A percentile compares a stretch with the other conserved stretches of the same genome.
phyloP scores from a whole-genome alignment of 257 asterid species.

The Nicotiana undulata region DNA sequence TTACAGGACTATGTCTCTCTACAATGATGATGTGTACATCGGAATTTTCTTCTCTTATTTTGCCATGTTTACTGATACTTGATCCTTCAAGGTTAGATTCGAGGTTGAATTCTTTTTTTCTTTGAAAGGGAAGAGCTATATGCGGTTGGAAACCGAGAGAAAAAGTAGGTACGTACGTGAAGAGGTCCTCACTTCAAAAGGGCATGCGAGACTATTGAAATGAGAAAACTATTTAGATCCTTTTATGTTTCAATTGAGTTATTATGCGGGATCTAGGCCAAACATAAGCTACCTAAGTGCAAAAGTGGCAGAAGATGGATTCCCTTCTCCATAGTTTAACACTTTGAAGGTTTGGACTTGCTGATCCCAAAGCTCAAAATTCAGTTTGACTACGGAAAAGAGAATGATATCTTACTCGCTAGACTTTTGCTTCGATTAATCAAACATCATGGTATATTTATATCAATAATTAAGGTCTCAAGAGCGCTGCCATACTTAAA shows the following conservation, averaged over 20 bases:
- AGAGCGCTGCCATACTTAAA: constrained; percentile 72
- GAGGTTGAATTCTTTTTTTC: too few species aligned
- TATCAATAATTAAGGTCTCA: constrained; percentile 71
- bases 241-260: background rate
- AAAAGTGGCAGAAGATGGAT: constrained; percentile 90
- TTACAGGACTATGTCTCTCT: too few species aligned
- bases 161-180: constrained; percentile 32
- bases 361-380: constrained; percentile 71
- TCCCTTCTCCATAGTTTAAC: constrained; percentile 92
- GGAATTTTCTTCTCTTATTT: too few species aligned
- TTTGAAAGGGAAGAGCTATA: too few species aligned
- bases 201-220: constrained; percentile 44
- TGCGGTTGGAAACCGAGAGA: constrained; percentile 38
- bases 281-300: constrained; percentile 35
- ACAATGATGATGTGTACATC: too few species aligned
- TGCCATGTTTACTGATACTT: too few species aligned
- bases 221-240: constrained; percentile 74
- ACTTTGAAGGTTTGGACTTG: constrained; percentile 53
- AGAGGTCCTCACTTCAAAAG: constrained; percentile 6
- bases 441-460: constrained; percentile 83
- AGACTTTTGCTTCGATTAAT: constrained; percentile 68
- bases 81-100: too few species aligned
- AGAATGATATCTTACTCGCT: constrained; percentile 74
- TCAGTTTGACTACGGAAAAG: constrained; percentile 81
- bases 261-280: constrained; percentile 10